A percentile compares a stretch with the other conserved stretches of the same genome.
Evolutionary conservation across 495 filamentous ascomycete genomes (phyloP).

Genomic region (Penicillium odoratum): DNA sequence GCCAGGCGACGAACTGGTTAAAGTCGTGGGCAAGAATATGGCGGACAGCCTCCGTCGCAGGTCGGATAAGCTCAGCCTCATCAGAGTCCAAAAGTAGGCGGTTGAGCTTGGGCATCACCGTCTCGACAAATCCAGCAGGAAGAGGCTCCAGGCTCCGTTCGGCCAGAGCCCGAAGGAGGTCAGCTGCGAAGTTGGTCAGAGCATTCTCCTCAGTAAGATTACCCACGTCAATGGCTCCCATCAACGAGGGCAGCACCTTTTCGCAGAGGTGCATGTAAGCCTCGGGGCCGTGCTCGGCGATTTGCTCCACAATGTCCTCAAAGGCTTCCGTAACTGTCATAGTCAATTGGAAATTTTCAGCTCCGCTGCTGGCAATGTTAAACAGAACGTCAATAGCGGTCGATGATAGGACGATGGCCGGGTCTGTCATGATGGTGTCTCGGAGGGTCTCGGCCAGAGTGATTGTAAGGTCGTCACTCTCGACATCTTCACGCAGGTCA

Average conservation of each 20-base stretch:
- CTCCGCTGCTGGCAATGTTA: conserved; percentile 81
- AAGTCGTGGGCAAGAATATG: conserved; percentile 86
- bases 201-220: conserved; percentile 79
- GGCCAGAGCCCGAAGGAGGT: conserved; percentile 77
- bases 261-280: conserved; percentile 77
- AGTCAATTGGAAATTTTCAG: conserved; percentile 81
- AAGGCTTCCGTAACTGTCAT: conserved; percentile 86
- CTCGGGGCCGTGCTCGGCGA: conserved; percentile 63
- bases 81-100: conserved; percentile 72
- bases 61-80: conserved; percentile 84
- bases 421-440: conserved; percentile 75
- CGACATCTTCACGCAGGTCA: conserved; percentile 77
- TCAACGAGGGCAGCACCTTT: conserved; percentile 85
- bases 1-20: conserved; percentile 81
- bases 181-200: conserved; percentile 79
- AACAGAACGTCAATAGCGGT: conserved; percentile 83
- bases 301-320: conserved; percentile 73
- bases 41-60: conserved; percentile 82
- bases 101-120: conserved; percentile 82
- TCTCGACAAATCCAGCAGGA: conserved; percentile 80
- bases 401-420: conserved; percentile 67
- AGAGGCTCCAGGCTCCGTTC: conserved; percentile 80
- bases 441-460: conserved; percentile 87
- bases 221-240: conserved; percentile 84
- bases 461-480: conserved; percentile 87